Evolutionary conservation across 2,329 filamentous ascomycete genomes (phyloP).

Genomic region (Onygena corvina): DNA sequence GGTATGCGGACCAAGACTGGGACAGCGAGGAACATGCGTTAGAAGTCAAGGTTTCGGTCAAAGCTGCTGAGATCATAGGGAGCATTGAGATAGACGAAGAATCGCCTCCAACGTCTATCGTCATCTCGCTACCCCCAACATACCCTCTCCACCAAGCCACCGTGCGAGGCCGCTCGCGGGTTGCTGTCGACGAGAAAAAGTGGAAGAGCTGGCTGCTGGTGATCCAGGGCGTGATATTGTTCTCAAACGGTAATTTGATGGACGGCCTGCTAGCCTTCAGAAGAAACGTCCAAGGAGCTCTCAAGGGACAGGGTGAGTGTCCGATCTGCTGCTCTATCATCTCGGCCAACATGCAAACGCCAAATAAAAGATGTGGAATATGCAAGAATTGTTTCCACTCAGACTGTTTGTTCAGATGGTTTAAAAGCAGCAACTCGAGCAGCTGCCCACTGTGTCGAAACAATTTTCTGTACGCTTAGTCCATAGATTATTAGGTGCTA

Average conservation of each 20-base stretch:
- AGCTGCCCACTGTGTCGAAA: constrained; percentile 89
- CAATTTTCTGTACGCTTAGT: constrained; percentile 55
- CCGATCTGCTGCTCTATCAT: constrained; percentile 96
- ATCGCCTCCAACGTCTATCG: constrained; percentile 65
- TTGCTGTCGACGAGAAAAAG: constrained; percentile 78
- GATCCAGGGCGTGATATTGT: constrained; percentile 84
- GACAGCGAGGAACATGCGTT: constrained; percentile 43
- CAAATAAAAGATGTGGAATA: constrained; percentile 80
- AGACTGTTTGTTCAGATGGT: constrained; percentile 90
- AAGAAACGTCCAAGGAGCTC: constrained; percentile 70
- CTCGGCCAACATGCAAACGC: constrained; percentile 73
- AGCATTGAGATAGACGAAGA: constrained; percentile 82
- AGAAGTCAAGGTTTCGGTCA: constrained; percentile 57
- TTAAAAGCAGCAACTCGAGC: constrained; percentile 81
- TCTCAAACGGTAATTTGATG: constrained; percentile 76
- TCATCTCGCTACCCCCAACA: constrained; percentile 64
- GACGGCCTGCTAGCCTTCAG: constrained; percentile 79
- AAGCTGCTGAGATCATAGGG: constrained; percentile 64
- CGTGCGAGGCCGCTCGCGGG: constrained; percentile 66
- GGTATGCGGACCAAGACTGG: constrained; percentile 33
- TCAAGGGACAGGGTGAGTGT: constrained; percentile 90
- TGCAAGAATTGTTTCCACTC: constrained; percentile 93
- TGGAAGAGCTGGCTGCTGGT: constrained; percentile 86
- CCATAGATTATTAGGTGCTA: background rate
- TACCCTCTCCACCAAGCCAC: constrained; percentile 73